Evolutionary conservation across 2,329 filamentous ascomycete genomes (phyloP).

Genomic region (Rugonectria rugulosa): DNA sequence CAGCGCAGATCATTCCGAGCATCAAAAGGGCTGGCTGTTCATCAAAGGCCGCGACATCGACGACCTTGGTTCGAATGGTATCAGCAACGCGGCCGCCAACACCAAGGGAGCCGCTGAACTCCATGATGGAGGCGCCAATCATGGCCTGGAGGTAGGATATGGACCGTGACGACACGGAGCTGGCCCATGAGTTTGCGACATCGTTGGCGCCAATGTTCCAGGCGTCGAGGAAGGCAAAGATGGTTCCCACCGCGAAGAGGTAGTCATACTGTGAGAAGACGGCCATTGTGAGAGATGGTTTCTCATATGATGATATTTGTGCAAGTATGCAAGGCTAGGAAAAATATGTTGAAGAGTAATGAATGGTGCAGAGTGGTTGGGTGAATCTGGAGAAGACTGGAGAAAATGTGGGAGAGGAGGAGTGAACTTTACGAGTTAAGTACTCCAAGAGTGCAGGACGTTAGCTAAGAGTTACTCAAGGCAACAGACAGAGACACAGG

Average conservation of each 20-base stretch:
- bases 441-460: conserved; percentile 13
- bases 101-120: conserved; percentile 67
- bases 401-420: not conserved
- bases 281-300: conserved; percentile 26
- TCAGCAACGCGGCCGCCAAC: conserved; percentile 68
- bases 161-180: conserved; percentile 74
- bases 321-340: not conserved
- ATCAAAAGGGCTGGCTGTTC: conserved; percentile 60
- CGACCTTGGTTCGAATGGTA: conserved; percentile 68
- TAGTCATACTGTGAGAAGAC: conserved; percentile 63
- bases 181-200: conserved; percentile 82
- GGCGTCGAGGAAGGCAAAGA: conserved; percentile 72
- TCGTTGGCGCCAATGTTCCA: conserved; percentile 72
- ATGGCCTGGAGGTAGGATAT: conserved; percentile 68
- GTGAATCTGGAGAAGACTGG: conserved; percentile 18
- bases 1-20: conserved; percentile 65
- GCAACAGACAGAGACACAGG: too few relatives aligned
- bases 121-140: conserved; percentile 65
- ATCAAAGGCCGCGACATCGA: conserved; percentile 56
- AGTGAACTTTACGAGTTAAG: conserved; percentile 21
- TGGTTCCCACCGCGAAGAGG: conserved; percentile 68
- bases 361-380: conserved; percentile 1
- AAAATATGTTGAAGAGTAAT: not conserved
- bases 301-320: not conserved
- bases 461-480: not conserved